Evolutionary conservation across 192 early-diverging fungal species (phyloP).

Genomic region (Lunasporangiospora selenospora): DNA sequence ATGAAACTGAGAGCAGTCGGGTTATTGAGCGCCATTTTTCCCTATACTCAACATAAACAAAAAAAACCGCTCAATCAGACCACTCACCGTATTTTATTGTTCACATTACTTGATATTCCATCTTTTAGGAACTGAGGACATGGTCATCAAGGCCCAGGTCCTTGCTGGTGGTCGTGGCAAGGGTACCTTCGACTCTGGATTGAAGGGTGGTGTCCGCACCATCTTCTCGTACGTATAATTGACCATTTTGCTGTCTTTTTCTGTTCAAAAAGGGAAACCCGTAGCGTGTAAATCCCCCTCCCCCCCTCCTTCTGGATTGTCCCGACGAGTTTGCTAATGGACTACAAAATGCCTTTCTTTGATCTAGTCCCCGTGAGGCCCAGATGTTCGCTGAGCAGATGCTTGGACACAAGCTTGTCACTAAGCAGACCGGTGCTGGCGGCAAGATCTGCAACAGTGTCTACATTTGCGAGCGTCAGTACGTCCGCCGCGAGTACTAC

Average conservation of each 20-base stretch:
- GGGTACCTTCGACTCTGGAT: conserved; percentile 93
- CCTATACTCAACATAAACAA: too few relatives aligned
- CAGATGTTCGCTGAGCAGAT: conserved; percentile 91
- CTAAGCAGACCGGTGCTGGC: conserved; percentile 96
- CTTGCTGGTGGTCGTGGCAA: conserved; percentile 99
- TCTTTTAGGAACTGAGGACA: conserved; percentile 69
- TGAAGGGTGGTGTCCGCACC: conserved; percentile 96
- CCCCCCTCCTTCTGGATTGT: neutral
- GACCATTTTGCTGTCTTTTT: neutral
- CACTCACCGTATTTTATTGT: too few relatives aligned
- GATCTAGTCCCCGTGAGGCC: conserved; percentile 83
- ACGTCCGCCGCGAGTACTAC: conserved; percentile 98
- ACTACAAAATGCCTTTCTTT: too few relatives aligned
- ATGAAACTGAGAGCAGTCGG: too few relatives aligned
- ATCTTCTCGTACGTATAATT: conserved; percentile 80
- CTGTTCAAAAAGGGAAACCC: neutral
- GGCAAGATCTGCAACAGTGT: conserved; percentile 95
- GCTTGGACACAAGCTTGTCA: conserved; percentile 97
- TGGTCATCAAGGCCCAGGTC: conserved; percentile 87
- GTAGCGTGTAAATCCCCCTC: too few relatives aligned
- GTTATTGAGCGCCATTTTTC: too few relatives aligned
- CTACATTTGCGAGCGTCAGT: conserved; percentile 96
- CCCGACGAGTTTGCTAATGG: too few relatives aligned
- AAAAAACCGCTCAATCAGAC: too few relatives aligned
- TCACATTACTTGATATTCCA: too few relatives aligned